phyloP scores from a whole-genome alignment of 2,329 filamentous ascomycete genomes.

The Knufia petricola region DNA sequence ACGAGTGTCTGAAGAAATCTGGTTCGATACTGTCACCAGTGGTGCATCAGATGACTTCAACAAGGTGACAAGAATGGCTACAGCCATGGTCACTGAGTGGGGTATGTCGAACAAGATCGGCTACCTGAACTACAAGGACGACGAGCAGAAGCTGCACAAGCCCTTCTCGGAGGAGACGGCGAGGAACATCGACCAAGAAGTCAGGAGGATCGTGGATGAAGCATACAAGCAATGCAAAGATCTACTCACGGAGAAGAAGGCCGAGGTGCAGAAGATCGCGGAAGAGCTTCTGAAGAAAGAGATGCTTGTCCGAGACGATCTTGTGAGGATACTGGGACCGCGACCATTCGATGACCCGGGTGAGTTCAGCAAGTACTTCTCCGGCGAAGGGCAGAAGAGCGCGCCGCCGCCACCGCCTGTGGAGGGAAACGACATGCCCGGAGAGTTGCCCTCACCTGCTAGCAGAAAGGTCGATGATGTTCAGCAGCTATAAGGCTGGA shows the following conservation, averaged over 20 bases:
- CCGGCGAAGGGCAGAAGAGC: constrained; percentile 43
- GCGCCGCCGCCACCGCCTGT: constrained; percentile 36
- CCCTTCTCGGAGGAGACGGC: constrained; percentile 93
- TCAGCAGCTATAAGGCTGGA: no score
- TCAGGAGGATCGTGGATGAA: constrained; percentile 81
- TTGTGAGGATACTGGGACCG: constrained; percentile 69
- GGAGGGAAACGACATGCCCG: constrained; percentile 16
- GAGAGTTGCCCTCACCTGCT: constrained; percentile 19
- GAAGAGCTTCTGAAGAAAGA: constrained; percentile 91
- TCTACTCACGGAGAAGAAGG: constrained; percentile 74
- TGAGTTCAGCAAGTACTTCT: constrained; percentile 93
- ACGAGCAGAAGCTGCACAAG: constrained; percentile 76
- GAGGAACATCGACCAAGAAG: constrained; percentile 82
- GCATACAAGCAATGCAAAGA: constrained; percentile 86
- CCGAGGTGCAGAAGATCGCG: constrained; percentile 77
- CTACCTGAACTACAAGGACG: constrained; percentile 79
- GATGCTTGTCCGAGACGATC: constrained; percentile 76
- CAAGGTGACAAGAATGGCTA: constrained; percentile 93
- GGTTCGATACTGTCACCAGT: constrained; percentile 92
- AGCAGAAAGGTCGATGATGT: constrained; percentile 18
- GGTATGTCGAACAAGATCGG: constrained; percentile 95
- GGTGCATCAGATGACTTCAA: constrained; percentile 96
- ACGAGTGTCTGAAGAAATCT: constrained; percentile 87
- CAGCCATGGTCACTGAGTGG: constrained; percentile 98
- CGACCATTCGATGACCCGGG: constrained; percentile 74